Conservation (phyloP, 1,139 yeast species). For the Petasospora rhodanensis region DNA sequence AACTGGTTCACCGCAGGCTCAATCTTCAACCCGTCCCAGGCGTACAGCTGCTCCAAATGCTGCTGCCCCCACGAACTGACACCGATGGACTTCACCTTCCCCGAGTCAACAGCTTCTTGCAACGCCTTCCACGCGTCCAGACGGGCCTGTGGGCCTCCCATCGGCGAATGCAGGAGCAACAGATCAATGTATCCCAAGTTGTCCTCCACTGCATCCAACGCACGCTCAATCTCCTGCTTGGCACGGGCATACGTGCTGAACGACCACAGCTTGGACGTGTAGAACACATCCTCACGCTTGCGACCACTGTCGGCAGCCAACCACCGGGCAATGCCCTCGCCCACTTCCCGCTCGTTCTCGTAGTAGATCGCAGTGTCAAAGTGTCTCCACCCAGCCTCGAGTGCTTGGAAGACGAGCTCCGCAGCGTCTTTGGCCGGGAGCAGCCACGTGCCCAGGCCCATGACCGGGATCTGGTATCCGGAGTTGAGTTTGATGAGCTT, state of each 20-base stretch:
- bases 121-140: constrained; percentile 35
- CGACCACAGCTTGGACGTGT: constrained; percentile 67
- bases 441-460: constrained; percentile 58
- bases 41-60: constrained; percentile 37
- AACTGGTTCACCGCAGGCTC: constrained; percentile 54
- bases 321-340: constrained; percentile 48
- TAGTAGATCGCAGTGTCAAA: constrained; percentile 60
- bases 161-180: constrained; percentile 46
- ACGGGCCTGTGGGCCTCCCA: constrained; percentile 40
- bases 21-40: constrained; percentile 38
- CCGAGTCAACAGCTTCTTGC: constrained; percentile 32
- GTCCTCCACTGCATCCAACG: constrained; percentile 45
- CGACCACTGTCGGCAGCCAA: no score
- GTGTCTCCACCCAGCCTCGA: constrained; percentile 66
- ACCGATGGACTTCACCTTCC: constrained; percentile 38
- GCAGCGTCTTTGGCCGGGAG: constrained; percentile 39
- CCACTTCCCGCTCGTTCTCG: constrained; percentile 52
- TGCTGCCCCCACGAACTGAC: constrained; percentile 47
- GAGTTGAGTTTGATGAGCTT: constrained; percentile 31
- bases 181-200: constrained; percentile 44
- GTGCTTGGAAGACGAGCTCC: constrained; percentile 44
- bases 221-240: constrained; percentile 45
- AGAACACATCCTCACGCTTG: constrained; percentile 59
- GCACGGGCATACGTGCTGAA: constrained; percentile 53
- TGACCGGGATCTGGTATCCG: constrained; percentile 46